Base-by-base conservation (phyloP, 495 filamentous ascomycete species). In the Penicillium subrubescens region DNA sequence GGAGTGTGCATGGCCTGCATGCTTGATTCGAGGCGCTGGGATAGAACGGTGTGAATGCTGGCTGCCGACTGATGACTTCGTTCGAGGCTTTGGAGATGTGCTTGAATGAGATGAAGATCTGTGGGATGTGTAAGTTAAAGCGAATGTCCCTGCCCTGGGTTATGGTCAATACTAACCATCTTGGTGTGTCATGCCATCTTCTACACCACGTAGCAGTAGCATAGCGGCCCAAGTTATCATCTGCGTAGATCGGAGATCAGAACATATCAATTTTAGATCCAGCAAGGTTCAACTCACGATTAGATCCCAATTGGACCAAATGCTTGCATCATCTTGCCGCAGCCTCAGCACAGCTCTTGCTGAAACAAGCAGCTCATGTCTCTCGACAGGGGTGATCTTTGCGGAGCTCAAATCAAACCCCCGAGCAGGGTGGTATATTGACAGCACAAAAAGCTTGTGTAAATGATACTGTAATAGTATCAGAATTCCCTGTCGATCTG, bases 271-370 rank as follows among this genome's bases (percentile, higher is more conserved):
- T 25, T 23, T 19, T 8, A 29, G 0, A 39, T 15, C 3, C 19
- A 23, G 23, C 2, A 1, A 12, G 11, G 31, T 15, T 4, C 19
- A 56, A 58, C 70, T 65, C 34, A 76, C 73, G 19, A 80, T 70
- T 34, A 80, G 59, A 62, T 80, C 78, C 77, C 78, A 80, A 41
- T 80, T 79, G 0, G 77, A 78, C 78, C 78, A 79, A 39, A 79
- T 79, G 12, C 74, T 77, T 15, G 76, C 67, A 59, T 80, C 77
- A 57, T 80, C 73, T 43, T 75, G 68, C 46, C 77, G 66, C 12
- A 80, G 58, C 37, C 73, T 69, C 37, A 80, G 57, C 7, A 78
- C 74, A 8, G 77, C 71, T 23, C 77, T 65, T 10, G 78, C 77
- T 27, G 78, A 79, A 2, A 79, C 71, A 6, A 80, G 63, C 14